Percentiles rank a stretch among this genome's conserved stretches.
Evolutionary conservation across 2,329 filamentous ascomycete genomes (phyloP).

Genomic region (Cladophialophora immunda): DNA sequence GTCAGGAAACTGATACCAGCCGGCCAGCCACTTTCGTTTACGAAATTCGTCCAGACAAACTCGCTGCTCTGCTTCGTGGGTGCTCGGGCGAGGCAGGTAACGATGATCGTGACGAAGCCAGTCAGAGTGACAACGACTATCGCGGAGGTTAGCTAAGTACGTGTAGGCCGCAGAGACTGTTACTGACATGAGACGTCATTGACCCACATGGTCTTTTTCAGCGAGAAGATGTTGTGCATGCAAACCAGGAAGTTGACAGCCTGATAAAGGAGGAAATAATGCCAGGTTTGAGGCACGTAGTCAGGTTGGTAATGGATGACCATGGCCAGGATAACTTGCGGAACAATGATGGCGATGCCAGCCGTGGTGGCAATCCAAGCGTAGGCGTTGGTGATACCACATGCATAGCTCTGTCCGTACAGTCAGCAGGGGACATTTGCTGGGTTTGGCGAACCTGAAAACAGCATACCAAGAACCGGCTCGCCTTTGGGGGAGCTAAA

Average conservation of each 20-base stretch:
- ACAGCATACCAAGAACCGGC: constrained; percentile 16
- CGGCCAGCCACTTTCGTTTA: constrained; percentile 39
- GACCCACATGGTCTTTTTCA: constrained; percentile 24
- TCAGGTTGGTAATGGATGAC: constrained; percentile 34
- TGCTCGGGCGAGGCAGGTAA: constrained; percentile 44
- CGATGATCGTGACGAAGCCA: constrained; percentile 45
- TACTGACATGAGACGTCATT: constrained; percentile 36
- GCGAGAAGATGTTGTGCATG: constrained; percentile 39
- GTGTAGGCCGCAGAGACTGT: background rate
- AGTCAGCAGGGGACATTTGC: background rate
- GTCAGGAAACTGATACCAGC: constrained; percentile 50
- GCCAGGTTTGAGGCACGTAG: constrained; percentile 38
- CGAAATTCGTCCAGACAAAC: constrained; percentile 38
- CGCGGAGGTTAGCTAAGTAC: background rate
- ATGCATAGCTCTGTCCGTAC: constrained; percentile 40
- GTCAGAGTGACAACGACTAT: constrained; percentile 39
- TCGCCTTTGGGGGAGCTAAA: constrained; percentile 19
- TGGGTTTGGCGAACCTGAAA: background rate
- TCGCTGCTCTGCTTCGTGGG: constrained; percentile 24
- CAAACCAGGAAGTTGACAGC: constrained; percentile 33
- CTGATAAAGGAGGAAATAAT: constrained; percentile 41
- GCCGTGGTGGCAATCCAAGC: constrained; percentile 42
- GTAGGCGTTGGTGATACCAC: constrained; percentile 41
- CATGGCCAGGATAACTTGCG: constrained; percentile 40
- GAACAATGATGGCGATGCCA: constrained; percentile 40